Conservation (phyloP, 805 yeast species). For the Brettanomyces sp. region DNA sequence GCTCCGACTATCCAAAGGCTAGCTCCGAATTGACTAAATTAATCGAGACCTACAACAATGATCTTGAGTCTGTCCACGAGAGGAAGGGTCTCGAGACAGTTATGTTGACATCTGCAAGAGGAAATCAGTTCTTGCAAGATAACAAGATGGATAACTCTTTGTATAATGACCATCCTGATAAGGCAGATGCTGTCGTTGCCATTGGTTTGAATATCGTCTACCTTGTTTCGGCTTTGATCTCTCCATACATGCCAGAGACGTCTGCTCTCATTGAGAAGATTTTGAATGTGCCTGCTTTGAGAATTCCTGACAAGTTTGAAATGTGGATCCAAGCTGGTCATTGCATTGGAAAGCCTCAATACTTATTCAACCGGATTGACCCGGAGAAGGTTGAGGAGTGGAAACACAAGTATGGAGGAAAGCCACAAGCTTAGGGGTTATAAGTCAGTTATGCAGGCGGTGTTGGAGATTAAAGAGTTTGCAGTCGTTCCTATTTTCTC, state of each 20-base stretch:
- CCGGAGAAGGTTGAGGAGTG: slow-evolving; percentile 80
- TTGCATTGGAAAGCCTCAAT: slow-evolving; percentile 82
- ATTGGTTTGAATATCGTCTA: slow-evolving; percentile 85
- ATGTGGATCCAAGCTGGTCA: slow-evolving; percentile 70
- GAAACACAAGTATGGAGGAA: slow-evolving; percentile 82
- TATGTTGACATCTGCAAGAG: slow-evolving; percentile 85
- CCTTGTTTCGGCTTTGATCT: slow-evolving; percentile 69
- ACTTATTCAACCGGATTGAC: slow-evolving; percentile 86
- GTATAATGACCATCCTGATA: slow-evolving; percentile 64
- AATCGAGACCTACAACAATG: slow-evolving; percentile 51
- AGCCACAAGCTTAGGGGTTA: slow-evolving; percentile 20
- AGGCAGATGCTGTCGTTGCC: slow-evolving; percentile 86
- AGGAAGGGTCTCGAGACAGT: slow-evolving; percentile 88
- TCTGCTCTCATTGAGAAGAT: slow-evolving; percentile 61
- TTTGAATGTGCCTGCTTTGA: slow-evolving; percentile 72
- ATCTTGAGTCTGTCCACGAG: slow-evolving; percentile 70
- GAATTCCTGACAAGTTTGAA: slow-evolving; percentile 69
- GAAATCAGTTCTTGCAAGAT: slow-evolving; percentile 92
- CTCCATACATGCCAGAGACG: slow-evolving; percentile 89
- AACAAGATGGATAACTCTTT: slow-evolving; percentile 87
- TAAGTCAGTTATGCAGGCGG: background rate
- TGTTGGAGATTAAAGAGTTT: background rate
- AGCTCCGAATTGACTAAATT: slow-evolving; percentile 53
- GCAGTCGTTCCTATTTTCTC: background rate
- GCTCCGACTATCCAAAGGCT: slow-evolving; percentile 37